phyloP scores from a whole-genome alignment of 2,329 filamentous ascomycete species.

The Colletotrichum plurivorum region DNA sequence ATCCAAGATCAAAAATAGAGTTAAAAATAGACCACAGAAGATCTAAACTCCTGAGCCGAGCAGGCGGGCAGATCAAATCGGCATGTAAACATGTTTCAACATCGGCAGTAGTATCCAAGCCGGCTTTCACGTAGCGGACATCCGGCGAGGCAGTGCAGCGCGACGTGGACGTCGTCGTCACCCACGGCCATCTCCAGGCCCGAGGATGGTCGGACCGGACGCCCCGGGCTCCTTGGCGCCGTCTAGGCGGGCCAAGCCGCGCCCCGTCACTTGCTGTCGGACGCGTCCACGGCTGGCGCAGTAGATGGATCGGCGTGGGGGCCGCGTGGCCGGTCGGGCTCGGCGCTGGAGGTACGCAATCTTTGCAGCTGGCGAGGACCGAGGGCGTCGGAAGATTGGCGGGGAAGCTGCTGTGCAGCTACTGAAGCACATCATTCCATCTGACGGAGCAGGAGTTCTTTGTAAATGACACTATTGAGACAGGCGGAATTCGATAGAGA shows the following conservation, averaged over 20 bases:
- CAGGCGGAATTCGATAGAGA: slow-evolving; percentile 45
- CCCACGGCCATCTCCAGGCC: slow-evolving; percentile 59
- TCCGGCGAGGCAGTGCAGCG: slow-evolving; percentile 35
- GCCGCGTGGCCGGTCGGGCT: not conserved
- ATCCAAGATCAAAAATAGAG: no score
- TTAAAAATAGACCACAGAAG: no score
- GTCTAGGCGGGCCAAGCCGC: slow-evolving; percentile 47
- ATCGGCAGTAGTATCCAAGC: no score
- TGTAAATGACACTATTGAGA: slow-evolving; percentile 67
- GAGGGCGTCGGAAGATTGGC: no score
- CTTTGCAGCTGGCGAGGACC: not conserved
- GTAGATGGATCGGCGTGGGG: slow-evolving; percentile 16
- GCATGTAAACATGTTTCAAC: no score
- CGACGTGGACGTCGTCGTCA: slow-evolving; percentile 50
- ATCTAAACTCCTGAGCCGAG: no score
- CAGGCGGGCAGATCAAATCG: no score
- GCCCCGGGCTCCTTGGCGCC: slow-evolving; percentile 48
- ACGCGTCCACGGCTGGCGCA: slow-evolving; percentile 59
- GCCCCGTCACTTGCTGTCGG: slow-evolving; percentile 54
- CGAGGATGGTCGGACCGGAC: slow-evolving; percentile 46
- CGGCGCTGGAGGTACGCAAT: not conserved
- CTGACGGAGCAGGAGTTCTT: slow-evolving; percentile 62
- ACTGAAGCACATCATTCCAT: not conserved
- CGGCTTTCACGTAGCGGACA: no score
- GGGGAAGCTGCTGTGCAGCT: not conserved